phyloP scores from a whole-genome alignment of 1,139 yeast species.

The Starmera stellimalicola region DNA sequence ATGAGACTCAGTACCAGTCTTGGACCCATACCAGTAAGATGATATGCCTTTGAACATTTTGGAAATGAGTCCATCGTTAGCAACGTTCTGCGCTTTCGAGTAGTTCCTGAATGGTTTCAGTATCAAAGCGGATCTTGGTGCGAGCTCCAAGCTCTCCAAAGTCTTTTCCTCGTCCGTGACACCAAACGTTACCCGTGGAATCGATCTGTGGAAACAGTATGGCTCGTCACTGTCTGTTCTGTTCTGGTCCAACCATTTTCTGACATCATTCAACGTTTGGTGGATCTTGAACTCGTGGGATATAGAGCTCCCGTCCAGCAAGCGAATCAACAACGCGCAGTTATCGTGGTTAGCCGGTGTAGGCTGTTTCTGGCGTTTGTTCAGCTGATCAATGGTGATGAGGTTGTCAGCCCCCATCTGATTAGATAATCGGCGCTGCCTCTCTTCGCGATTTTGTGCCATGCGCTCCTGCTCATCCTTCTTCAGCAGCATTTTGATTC shows the following conservation, averaged over 20 bases:
- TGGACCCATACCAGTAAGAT: slow-evolving; percentile 22
- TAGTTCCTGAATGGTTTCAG: slow-evolving; percentile 38
- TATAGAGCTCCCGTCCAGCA: slow-evolving; percentile 46
- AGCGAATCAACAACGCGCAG: slow-evolving; percentile 40
- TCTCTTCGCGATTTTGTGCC: slow-evolving; percentile 10
- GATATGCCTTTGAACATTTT: slow-evolving; percentile 22
- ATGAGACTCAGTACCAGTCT: background rate
- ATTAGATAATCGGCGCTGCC: slow-evolving; percentile 13
- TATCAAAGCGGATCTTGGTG: slow-evolving; percentile 60
- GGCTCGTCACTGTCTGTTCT: slow-evolving; percentile 40
- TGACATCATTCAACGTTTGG: slow-evolving; percentile 42
- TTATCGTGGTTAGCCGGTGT: slow-evolving; percentile 4
- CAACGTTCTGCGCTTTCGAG: slow-evolving; percentile 20
- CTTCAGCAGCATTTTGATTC: slow-evolving; percentile 41
- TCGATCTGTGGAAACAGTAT: slow-evolving; percentile 35
- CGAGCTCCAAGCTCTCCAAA: slow-evolving; percentile 38
- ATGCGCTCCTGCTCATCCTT: slow-evolving; percentile 42
- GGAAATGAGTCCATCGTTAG: slow-evolving; percentile 20
- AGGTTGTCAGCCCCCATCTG: background rate
- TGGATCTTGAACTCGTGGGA: slow-evolving; percentile 32
- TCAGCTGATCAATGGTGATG: background rate
- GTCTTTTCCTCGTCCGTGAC: slow-evolving; percentile 44
- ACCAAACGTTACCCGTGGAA: slow-evolving; percentile 35
- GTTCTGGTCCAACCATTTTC: slow-evolving; percentile 52
- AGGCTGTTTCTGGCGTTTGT: slow-evolving; percentile 1